Conservation (phyloP, 2,329 filamentous ascomycete species). For the Zasmidium citrigriseum region DNA sequence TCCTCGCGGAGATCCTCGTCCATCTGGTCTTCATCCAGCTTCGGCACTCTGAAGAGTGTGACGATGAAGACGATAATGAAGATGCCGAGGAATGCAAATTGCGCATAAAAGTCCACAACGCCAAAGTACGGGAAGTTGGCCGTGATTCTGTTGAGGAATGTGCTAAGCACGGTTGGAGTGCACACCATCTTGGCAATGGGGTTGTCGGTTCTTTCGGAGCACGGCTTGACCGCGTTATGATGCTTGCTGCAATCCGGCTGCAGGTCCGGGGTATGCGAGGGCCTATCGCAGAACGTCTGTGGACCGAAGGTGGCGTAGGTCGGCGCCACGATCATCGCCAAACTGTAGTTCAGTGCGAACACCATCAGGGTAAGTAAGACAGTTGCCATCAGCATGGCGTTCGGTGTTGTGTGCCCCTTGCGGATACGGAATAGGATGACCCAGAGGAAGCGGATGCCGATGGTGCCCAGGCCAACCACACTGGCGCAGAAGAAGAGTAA, state of each 20-base stretch:
- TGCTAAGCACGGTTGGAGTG: conserved; percentile 87
- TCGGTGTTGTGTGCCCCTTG: conserved; percentile 84
- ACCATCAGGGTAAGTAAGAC: conserved; percentile 88
- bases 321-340: conserved; percentile 91
- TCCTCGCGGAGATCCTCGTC: conserved; percentile 90
- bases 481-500: conserved; percentile 87
- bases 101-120: conserved; percentile 90
- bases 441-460: conserved; percentile 97
- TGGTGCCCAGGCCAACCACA: conserved; percentile 78
- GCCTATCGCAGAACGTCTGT: conserved; percentile 86
- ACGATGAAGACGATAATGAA: conserved; percentile 81
- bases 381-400: conserved; percentile 87
- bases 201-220: conserved; percentile 74
- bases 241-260: conserved; percentile 75
- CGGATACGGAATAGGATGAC: conserved; percentile 88
- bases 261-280: conserved; percentile 61
- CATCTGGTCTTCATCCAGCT: conserved; percentile 71
- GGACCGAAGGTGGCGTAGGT: conserved; percentile 94
- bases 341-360: conserved; percentile 86
- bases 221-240: conserved; percentile 72
- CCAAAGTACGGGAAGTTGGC: conserved; percentile 97
- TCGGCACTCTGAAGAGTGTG: conserved; percentile 77
- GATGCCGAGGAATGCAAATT: conserved; percentile 82
- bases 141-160: conserved; percentile 88
- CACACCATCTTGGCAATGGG: conserved; percentile 77